Evolutionary conservation across 495 filamentous ascomycete genomes (phyloP), one percentile per base, ranked within the genome.

Genomic region (Podospora pseudoanserina): DNA sequence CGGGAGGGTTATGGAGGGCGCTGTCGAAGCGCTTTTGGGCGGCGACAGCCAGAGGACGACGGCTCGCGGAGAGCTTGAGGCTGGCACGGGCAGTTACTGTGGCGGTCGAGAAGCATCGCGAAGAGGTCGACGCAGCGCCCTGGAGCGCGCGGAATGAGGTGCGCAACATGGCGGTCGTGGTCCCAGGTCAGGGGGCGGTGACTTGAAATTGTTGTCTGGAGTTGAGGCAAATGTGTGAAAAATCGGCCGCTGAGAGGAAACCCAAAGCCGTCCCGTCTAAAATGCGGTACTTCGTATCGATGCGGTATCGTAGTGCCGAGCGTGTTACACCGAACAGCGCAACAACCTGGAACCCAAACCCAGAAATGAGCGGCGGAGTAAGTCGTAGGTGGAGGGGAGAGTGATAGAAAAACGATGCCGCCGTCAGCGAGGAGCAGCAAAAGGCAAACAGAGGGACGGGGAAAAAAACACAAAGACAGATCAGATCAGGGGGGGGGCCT

Each of bases 11-110:
- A 71, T 75, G 63, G 67, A 75, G 65, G 54, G 78, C 77, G 67
- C 84, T 81, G 70, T 82, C 81, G 79, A 80, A 78, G 67, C 84
- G 77, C 71, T 73, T 80, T 75, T 83, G 82, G 58, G 80, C 67
- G 56, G 84, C 72, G 67, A 85, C 68, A 68, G 85, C 83, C 53
- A 86, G 78, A 27, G 85, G 81, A 26, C 86, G 80, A 66, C 84
- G 83, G 69, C 72, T 74, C 65, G 83, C 72, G 55, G 73, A 68
- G 65, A 78, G 70, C 67, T 68, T 73, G 44, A 74, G 32, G 72
- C 53, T 82, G 58, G 71, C 65, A 58, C 76, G 63, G 64, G 72
- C 70, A 32, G 72, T 73, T 76, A 76, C 69, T 83, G 78, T 74
- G 67, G 74, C 80, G 67, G 83, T 83, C 74, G 74, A 81, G 75